These are phyloP conservation scores for Stemphylium vesicarium DNA, from an alignment of 2,329 filamentous ascomycete genomes.

Conservation along the genomic window DNA sequence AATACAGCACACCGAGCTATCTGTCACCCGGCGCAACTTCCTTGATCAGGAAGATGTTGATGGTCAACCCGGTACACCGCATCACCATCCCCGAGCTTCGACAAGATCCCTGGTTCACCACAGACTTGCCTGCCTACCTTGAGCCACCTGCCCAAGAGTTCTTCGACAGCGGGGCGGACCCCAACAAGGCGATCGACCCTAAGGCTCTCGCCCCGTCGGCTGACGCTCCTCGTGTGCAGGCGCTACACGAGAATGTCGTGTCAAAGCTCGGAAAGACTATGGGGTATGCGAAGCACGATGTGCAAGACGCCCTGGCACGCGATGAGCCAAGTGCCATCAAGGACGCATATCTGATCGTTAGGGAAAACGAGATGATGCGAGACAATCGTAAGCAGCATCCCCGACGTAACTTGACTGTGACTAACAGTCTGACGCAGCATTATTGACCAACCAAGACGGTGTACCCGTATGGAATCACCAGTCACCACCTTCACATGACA, in stretches of 20 bases:
- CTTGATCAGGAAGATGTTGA: slow-evolving; percentile 90
- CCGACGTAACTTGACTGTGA: not conserved
- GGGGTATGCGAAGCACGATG: slow-evolving; percentile 94
- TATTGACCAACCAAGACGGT: slow-evolving; percentile 59
- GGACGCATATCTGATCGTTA: slow-evolving; percentile 96
- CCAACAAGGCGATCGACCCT: slow-evolving; percentile 86
- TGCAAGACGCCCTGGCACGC: slow-evolving; percentile 89
- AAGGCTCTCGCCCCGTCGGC: slow-evolving; percentile 76
- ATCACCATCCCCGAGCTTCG: slow-evolving; percentile 94
- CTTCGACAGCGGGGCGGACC: slow-evolving; percentile 90
- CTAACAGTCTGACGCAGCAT: slow-evolving; percentile 51
- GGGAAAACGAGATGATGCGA: slow-evolving; percentile 97
- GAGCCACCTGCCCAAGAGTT: slow-evolving; percentile 90
- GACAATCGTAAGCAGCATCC: slow-evolving; percentile 76
- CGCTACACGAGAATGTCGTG: slow-evolving; percentile 89
- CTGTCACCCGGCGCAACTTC: slow-evolving; percentile 82
- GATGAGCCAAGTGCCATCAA: slow-evolving; percentile 98
- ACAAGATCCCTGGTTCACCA: slow-evolving; percentile 90
- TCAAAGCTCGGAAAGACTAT: slow-evolving; percentile 97
- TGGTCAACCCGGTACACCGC: slow-evolving; percentile 92
- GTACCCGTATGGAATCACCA: slow-evolving; percentile 61
- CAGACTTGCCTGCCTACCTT: slow-evolving; percentile 84
- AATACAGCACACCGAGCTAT: slow-evolving; percentile 90
- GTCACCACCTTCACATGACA: slow-evolving; percentile 61
- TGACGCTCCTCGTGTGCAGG: slow-evolving; percentile 79